Evolutionary conservation across 495 filamentous ascomycete genomes (phyloP).

Genomic region (Annulohypoxylon bovei): DNA sequence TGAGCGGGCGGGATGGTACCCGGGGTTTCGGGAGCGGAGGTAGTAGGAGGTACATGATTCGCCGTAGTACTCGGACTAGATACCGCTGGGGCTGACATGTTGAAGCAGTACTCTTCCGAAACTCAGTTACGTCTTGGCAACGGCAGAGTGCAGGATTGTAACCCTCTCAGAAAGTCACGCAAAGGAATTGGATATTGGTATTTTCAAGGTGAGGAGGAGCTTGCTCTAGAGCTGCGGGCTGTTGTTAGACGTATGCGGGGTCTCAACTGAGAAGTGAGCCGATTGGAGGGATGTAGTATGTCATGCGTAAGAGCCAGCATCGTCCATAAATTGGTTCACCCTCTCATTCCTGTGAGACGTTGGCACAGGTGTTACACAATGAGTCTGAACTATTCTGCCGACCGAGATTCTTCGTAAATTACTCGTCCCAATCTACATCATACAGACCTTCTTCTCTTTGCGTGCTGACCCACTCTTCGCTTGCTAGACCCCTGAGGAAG

Average conservation of each 20-base stretch:
- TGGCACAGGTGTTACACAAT: slow-evolving; percentile 15
- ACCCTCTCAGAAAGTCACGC: slow-evolving; percentile 9
- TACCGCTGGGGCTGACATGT: slow-evolving; percentile 32
- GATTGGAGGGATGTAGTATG: slow-evolving; percentile 43
- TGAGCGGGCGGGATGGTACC: slow-evolving; percentile 9
- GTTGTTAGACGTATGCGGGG: slow-evolving; percentile 40
- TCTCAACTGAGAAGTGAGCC: slow-evolving; percentile 16
- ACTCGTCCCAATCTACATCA: slow-evolving; percentile 57
- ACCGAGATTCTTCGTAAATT: slow-evolving; percentile 9
- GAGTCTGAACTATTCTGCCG: slow-evolving; percentile 22
- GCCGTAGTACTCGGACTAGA: slow-evolving; percentile 17
- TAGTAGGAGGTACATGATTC: slow-evolving; percentile 14
- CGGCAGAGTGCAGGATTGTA: slow-evolving; percentile 22
- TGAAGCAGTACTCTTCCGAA: neutral
- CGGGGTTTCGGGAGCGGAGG: slow-evolving; percentile 19
- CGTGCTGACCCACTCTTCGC: slow-evolving; percentile 78
- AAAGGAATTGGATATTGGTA: slow-evolving; percentile 23
- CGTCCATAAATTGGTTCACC: slow-evolving; percentile 11
- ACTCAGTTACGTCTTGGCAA: slow-evolving; percentile 21
- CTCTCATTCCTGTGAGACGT: slow-evolving; percentile 12
- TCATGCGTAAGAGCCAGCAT: slow-evolving; percentile 31
- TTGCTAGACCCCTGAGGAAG: slow-evolving; percentile 69
- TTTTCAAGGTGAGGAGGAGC: slow-evolving; percentile 19
- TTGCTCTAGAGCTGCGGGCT: slow-evolving; percentile 30
- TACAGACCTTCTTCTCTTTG: slow-evolving; percentile 69